Base-by-base conservation (phyloP, 192 early-diverging fungal species). In the Oehlia diaphana region DNA sequence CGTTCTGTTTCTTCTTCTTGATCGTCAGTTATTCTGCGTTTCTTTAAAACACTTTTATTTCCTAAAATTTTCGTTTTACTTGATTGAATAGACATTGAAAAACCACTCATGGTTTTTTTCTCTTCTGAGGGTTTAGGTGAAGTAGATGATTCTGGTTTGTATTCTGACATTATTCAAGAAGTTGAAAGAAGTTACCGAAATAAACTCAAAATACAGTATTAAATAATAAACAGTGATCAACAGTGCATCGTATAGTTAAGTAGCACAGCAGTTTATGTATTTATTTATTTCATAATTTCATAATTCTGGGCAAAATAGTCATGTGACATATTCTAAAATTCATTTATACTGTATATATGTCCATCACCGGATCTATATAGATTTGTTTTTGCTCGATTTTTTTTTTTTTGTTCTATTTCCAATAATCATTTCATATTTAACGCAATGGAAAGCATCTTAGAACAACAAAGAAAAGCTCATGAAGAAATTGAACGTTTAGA, bases 401-500 rank as follows among this genome's bases (percentile, higher is more conserved):
- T 53, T 53, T 50, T 50, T 50, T 50, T 50, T 50, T 2, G 9
- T 50, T 14, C 12, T 50, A 39, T 50, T 50, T 50, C 13, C 14
- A 14, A 14, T 50, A 4, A 4, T 50, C 5, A 14, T 50, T 50
- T 14, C 31, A 14, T 50, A 14, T 16, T 58, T 58, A 4, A 21
- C 19, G 53, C 50, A 67, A 78, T 78, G 77, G 77, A 78, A 78
- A 78, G 77, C 9, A 69, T 78, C 5, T n/a, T 85, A 82, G 84
- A 86, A 58, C 82, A 86, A 83, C 77, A 82, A 65, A 65, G 81
- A 47, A 87, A 88, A 63, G 88, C 91, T 28, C 92, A 96, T 82
- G 96, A 99, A 87, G 94, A 96, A 80, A 90, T 96, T 74, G 97
- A 99, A 86, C 92, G 95, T 39, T 80, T 97, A n/a, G 95, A 98